Evolutionary conservation across 345 rosid species (phyloP).

Genomic region (Populus nigra): DNA sequence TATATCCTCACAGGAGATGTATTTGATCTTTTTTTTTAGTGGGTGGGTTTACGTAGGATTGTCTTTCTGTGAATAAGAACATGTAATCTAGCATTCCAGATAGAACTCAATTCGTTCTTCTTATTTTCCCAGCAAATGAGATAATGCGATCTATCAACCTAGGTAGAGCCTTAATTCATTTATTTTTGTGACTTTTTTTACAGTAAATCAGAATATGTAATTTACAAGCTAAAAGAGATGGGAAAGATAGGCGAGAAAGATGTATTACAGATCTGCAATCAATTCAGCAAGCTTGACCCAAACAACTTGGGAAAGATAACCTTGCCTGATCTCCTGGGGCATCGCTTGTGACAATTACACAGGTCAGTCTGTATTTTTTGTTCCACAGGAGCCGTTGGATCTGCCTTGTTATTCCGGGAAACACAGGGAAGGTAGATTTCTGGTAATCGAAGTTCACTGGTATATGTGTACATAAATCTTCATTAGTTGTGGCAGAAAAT

Average conservation of each 20-base stretch:
- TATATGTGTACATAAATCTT: not conserved
- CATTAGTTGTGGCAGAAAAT: not conserved
- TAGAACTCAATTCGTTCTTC: not conserved
- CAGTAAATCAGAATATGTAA: constrained; percentile 73
- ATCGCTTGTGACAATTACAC: constrained; percentile 16
- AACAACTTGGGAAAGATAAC: constrained; percentile 62
- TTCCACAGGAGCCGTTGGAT: not conserved
- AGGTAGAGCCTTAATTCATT: not conserved
- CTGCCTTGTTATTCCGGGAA: not conserved
- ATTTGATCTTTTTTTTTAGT: not conserved
- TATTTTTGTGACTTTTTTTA: not conserved
- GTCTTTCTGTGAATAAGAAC: no score
- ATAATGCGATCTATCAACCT: not conserved
- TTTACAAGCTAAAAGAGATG: constrained; percentile 75
- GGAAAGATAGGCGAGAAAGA: constrained; percentile 63
- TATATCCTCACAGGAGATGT: not conserved
- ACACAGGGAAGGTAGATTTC: not conserved
- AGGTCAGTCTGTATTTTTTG: not conserved
- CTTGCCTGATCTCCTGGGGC: constrained; percentile 43
- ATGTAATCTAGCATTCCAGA: not conserved
- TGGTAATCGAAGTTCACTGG: not conserved
- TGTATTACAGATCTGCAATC: constrained; percentile 46
- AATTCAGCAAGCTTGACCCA: constrained; percentile 63
- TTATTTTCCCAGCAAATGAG: not conserved
- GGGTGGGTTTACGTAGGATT: not conserved